Conservation (phyloP, 306 rosid genomes). For the Cucurbita pepo region DNA sequence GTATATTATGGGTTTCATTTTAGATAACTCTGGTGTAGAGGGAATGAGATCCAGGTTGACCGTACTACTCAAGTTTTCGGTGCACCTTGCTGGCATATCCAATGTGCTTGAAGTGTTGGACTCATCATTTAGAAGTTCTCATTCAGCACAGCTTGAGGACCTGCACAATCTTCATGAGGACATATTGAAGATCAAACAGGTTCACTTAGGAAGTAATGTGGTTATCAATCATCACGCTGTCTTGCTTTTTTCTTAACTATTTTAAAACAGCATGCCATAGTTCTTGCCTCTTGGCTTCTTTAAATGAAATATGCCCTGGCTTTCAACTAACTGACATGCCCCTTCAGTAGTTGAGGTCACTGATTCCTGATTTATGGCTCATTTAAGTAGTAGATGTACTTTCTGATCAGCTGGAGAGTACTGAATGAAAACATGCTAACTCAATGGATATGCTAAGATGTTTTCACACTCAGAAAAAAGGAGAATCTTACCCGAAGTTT, state of each 20-base stretch:
- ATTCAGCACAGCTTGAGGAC: slow-evolving; percentile 73
- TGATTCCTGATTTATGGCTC: background rate
- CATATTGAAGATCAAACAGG: slow-evolving; percentile 82
- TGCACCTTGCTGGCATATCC: slow-evolving; percentile 58
- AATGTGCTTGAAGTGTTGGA: slow-evolving; percentile 84
- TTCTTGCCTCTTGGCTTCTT: background rate
- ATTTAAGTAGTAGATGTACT: background rate
- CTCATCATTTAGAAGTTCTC: slow-evolving; percentile 70
- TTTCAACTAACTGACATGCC: background rate
- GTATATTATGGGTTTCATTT: slow-evolving; percentile 15
- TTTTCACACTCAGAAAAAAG: background rate
- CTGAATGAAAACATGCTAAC: background rate
- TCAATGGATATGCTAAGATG: background rate
- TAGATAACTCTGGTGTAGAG: slow-evolving; percentile 47
- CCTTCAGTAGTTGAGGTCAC: background rate
- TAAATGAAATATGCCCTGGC: background rate
- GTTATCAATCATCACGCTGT: background rate
- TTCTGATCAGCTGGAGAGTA: background rate
- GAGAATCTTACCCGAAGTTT: background rate
- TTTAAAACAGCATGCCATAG: background rate
- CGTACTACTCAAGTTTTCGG: slow-evolving; percentile 53
- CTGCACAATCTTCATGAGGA: slow-evolving; percentile 74
- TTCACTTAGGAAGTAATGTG: slow-evolving; percentile 9
- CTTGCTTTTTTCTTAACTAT: background rate
- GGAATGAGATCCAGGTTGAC: slow-evolving; percentile 40